phyloP scores from a whole-genome alignment of 1,284 basidiomycete genomes.

The Vanrija pseudolonga region DNA sequence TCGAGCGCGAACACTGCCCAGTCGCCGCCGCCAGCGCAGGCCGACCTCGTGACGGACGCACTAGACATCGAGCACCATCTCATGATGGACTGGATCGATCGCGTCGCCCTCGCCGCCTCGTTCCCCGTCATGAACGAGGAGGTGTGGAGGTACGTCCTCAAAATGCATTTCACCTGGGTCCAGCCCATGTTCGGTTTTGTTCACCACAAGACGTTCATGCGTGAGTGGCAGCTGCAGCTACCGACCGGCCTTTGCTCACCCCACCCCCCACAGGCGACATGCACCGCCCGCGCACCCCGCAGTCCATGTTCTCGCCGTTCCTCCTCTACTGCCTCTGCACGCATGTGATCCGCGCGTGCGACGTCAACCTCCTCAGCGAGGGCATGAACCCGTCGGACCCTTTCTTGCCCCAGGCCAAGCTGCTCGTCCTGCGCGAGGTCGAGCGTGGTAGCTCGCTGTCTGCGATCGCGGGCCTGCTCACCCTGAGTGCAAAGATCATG shows the following conservation, averaged over 20 bases:
- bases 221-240: neutral
- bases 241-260: neutral
- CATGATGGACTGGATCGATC: neutral
- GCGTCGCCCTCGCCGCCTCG: neutral
- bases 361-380: neutral
- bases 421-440: constrained; percentile 3
- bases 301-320: constrained; percentile 1
- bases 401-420: neutral
- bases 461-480: neutral
- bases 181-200: constrained; percentile 6
- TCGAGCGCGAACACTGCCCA: neutral
- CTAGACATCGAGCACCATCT: neutral
- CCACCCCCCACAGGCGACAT: neutral
- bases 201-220: neutral
- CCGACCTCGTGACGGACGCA: neutral
- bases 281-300: neutral
- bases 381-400: neutral
- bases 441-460: constrained; percentile 1
- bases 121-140: neutral
- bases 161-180: constrained; percentile 1
- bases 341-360: neutral
- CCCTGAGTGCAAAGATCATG: constrained; percentile 1
- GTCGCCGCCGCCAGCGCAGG: neutral
- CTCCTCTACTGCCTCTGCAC: neutral
- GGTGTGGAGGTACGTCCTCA: neutral